Evolutionary conservation across 768 basidiomycete genomes (phyloP).

Genomic region (Crassisporium funariophilum): DNA sequence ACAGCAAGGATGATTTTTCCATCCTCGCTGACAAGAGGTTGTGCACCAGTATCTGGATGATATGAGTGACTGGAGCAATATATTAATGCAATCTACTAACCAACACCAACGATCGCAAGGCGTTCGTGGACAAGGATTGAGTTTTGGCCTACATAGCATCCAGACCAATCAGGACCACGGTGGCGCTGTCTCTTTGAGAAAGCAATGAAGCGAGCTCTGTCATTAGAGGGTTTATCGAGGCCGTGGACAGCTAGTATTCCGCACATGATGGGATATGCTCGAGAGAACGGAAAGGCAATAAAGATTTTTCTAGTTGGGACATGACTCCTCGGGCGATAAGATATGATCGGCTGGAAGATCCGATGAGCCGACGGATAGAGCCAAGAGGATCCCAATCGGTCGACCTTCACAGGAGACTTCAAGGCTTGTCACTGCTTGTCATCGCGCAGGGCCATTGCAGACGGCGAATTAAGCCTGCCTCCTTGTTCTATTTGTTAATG

Average conservation of each 20-base stretch:
- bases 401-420: too few species aligned
- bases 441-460: too few species aligned
- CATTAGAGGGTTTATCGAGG: conserved; percentile 66
- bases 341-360: conserved; percentile 24
- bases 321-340: conserved; percentile 27
- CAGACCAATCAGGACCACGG: conserved; percentile 98
- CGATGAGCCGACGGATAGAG: too few species aligned
- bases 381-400: too few species aligned
- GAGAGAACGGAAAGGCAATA: conserved; percentile 9
- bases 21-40: conserved; percentile 88
- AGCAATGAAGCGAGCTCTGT: conserved; percentile 76
- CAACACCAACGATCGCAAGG: conserved; percentile 96
- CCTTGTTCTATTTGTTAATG: too few species aligned
- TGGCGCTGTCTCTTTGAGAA: conserved; percentile 90
- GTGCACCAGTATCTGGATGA: conserved; percentile 86
- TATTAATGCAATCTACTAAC: conserved; percentile 45
- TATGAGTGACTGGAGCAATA: conserved; percentile 1
- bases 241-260: conserved; percentile 90
- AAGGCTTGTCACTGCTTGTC: too few species aligned
- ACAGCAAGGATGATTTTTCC: conserved; percentile 84
- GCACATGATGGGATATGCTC: conserved; percentile 63
- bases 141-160: conserved; percentile 84
- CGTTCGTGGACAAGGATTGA: conserved; percentile 92
- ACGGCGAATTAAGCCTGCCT: too few species aligned
- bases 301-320: conserved; percentile 15